phyloP scores from a whole-genome alignment of 192 early-diverging fungal species.

The Gamsiella multidivaricata region DNA sequence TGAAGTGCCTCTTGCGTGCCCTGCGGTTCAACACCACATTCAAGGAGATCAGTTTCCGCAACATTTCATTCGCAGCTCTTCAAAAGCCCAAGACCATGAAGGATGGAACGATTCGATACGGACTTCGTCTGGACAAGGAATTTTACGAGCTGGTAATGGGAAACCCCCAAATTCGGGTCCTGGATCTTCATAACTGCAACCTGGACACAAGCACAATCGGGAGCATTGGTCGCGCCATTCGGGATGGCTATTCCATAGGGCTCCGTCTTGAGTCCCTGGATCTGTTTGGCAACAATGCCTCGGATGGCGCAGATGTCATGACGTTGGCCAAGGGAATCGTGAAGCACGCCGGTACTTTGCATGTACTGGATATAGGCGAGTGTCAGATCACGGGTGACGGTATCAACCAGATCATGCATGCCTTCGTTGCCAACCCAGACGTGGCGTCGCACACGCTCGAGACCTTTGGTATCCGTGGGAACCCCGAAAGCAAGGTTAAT shows the following conservation, averaged over 20 bases:
- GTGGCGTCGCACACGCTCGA: slow-evolving; percentile 44
- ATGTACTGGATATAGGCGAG: slow-evolving; percentile 29
- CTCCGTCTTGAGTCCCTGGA: slow-evolving; percentile 39
- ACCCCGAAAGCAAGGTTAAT: slow-evolving; percentile 47
- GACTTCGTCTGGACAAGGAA: slow-evolving; percentile 49
- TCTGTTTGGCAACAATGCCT: slow-evolving; percentile 43
- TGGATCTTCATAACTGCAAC: slow-evolving; percentile 44
- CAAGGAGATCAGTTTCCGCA: slow-evolving; percentile 43
- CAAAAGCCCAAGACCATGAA: slow-evolving; percentile 40
- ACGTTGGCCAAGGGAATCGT: slow-evolving; percentile 51
- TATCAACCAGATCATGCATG: slow-evolving; percentile 54
- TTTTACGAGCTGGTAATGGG: slow-evolving; percentile 53
- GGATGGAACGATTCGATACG: slow-evolving; percentile 42
- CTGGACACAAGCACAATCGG: slow-evolving; percentile 48
- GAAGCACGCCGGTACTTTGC: slow-evolving; percentile 47
- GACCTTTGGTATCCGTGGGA: slow-evolving; percentile 39
- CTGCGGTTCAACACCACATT: slow-evolving; percentile 53
- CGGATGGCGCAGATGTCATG: slow-evolving; percentile 53
- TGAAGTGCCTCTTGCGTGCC: slow-evolving; percentile 50
- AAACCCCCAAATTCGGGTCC: slow-evolving; percentile 37
- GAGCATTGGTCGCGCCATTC: slow-evolving; percentile 43
- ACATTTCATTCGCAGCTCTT: slow-evolving; percentile 42
- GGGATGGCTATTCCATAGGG: slow-evolving; percentile 33
- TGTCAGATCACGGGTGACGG: slow-evolving; percentile 52
- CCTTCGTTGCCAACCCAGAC: slow-evolving; percentile 51